Evolutionary conservation across 2,329 filamentous ascomycete genomes (phyloP), one percentile per base, ranked within the genome.

Genomic region (Calonectria pauciramosa): DNA sequence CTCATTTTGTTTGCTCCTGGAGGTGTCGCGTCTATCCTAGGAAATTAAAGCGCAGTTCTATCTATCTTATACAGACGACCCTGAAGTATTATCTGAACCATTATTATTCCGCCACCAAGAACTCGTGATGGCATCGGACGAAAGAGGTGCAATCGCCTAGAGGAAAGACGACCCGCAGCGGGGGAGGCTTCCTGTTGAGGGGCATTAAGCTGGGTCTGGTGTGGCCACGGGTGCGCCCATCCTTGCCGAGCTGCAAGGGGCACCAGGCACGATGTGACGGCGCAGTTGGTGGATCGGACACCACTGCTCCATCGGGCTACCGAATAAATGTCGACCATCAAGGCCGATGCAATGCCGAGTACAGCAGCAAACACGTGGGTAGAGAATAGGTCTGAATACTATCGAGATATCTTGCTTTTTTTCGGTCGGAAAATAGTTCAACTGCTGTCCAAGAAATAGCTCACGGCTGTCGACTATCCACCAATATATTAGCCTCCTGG

Each of bases 141-240:
- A 26, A 63, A 41, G n/a, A 63, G 56, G 56, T 14, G 20, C 56
- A 41, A 26, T 41, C n/a, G 34, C 23, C 56, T n/a, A 20, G 28
- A 41, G 26, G 9, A 59, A 23, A 44, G 34, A 68, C 66, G 66
- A 44, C 47, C 49, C 36, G 51, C 38, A 44, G 20, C 49, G 66
- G 66, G 66, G 51, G 18, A 44, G 26, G 16, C 36, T 68, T 68
- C 66, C 66, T 44, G 36, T 68, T 68, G 49, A 38, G 51, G 66
- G 49, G 51, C 16, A 28, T 18, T 20, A 26, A 26, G 54, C 13
- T 59, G 54, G 54, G 54, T 34, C 32, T 36, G 36, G 56, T 63
- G 56, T 30, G 56, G 56, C 36, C 56, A 41, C 16, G 56, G 26
- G 56, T 11, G 56, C 20, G 56, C 14, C 16, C 36, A 63, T 41